These are phyloP conservation scores for Paecilomyces sp. DNA, from an alignment of 2,329 filamentous ascomycete genomes.

Conservation along the genomic window DNA sequence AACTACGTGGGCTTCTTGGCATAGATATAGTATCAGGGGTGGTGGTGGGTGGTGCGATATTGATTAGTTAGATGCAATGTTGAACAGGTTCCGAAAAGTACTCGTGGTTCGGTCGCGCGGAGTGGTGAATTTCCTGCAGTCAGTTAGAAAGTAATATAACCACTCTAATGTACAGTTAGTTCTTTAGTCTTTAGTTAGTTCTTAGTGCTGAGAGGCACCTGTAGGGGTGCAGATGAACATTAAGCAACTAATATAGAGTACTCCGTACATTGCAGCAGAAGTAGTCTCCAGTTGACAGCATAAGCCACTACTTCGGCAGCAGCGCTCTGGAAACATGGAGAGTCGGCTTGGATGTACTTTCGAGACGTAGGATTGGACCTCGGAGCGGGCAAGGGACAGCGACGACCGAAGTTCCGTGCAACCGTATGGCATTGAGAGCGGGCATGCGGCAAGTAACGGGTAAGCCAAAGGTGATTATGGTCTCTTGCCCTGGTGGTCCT, in stretches of 20 bases:
- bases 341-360: too few species aligned
- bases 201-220: too few species aligned
- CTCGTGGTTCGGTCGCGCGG: background rate
- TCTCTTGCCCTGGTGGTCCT: background rate
- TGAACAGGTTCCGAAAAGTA: background rate
- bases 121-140: background rate
- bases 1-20: too few species aligned
- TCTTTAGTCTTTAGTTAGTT: too few species aligned
- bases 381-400: conserved; percentile 1
- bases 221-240: too few species aligned
- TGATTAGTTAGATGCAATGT: background rate
- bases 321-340: background rate
- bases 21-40: too few species aligned
- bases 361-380: conserved; percentile 2
- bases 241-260: too few species aligned
- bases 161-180: too few species aligned
- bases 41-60: too few species aligned
- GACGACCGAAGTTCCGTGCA: conserved; percentile 8
- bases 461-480: background rate
- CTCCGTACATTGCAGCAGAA: too few species aligned
- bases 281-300: too few species aligned
- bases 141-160: background rate
- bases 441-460: background rate
- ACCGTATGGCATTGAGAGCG: conserved; percentile 1
- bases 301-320: background rate